phyloP scores from a whole-genome alignment of 148 eudicot species.

The Chenopodium formosanum region DNA sequence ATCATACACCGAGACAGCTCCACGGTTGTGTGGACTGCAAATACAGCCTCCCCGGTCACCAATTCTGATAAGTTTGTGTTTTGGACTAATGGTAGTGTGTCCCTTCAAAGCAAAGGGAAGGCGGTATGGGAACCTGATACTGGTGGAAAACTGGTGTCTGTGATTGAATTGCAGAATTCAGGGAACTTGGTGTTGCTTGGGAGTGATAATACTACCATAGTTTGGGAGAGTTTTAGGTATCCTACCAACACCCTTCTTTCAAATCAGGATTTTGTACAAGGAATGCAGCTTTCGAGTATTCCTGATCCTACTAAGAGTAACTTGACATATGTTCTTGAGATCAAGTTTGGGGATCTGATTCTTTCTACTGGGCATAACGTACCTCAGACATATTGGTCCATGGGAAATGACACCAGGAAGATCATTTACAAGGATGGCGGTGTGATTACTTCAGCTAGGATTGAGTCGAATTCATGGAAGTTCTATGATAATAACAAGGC shows the following conservation, averaged over 20 bases:
- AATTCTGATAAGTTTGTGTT: conserved; percentile 64
- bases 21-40: conserved; percentile 75
- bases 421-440: conserved; percentile 54
- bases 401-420: conserved; percentile 53
- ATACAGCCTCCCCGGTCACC: conserved; percentile 46
- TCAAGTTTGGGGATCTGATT: conserved; percentile 62
- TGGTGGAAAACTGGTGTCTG: conserved; percentile 55
- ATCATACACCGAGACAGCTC: conserved; percentile 49
- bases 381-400: conserved; percentile 85
- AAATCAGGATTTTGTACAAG: conserved; percentile 55
- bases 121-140: conserved; percentile 71
- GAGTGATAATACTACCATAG: conserved; percentile 31
- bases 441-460: conserved; percentile 33
- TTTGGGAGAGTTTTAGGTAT: conserved; percentile 88
- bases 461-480: conserved; percentile 71
- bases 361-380: conserved; percentile 51
- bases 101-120: conserved; percentile 41
- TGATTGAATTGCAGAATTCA: conserved; percentile 49
- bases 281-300: conserved; percentile 66
- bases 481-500: conserved; percentile 51
- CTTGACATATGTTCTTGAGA: conserved; percentile 64
- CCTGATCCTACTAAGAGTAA: conserved; percentile 36
- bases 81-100: conserved; percentile 52
- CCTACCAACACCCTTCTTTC: conserved; percentile 78
- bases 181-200: conserved; percentile 75